Evolutionary conservation across 2,329 filamentous ascomycete species (phyloP).

Genomic region (Cladosporium sp.): DNA sequence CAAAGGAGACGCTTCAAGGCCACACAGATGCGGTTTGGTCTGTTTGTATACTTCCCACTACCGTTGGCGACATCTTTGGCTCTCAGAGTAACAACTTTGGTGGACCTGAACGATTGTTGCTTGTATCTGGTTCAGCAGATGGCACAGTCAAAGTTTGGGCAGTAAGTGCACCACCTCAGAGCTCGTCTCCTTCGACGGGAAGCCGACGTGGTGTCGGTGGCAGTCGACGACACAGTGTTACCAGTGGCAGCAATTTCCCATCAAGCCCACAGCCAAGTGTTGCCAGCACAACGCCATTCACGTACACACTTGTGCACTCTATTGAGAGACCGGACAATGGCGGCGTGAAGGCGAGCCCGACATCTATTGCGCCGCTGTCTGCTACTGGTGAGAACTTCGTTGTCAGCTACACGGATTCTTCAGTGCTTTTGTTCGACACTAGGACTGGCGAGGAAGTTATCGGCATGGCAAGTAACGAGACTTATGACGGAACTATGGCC

Average conservation of each 20-base stretch:
- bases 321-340: slow-evolving; percentile 63
- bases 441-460: slow-evolving; percentile 86
- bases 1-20: slow-evolving; percentile 88
- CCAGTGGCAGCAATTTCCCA: slow-evolving; percentile 86
- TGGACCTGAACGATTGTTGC: slow-evolving; percentile 75
- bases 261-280: slow-evolving; percentile 85
- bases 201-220: slow-evolving; percentile 66
- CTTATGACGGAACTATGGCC: slow-evolving; percentile 80
- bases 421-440: slow-evolving; percentile 88
- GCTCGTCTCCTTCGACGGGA: slow-evolving; percentile 73
- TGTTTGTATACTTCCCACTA: slow-evolving; percentile 84
- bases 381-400: slow-evolving; percentile 82
- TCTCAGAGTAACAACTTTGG: slow-evolving; percentile 63
- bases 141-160: slow-evolving; percentile 92
- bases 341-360: slow-evolving; percentile 61
- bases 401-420: slow-evolving; percentile 85
- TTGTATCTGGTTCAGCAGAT: slow-evolving; percentile 90
- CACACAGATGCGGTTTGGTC: slow-evolving; percentile 97
- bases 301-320: slow-evolving; percentile 81
- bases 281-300: slow-evolving; percentile 79
- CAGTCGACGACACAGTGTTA: slow-evolving; percentile 85
- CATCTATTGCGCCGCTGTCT: slow-evolving; percentile 87
- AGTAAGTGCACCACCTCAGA: slow-evolving; percentile 82
- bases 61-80: slow-evolving; percentile 75
- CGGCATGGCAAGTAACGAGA: slow-evolving; percentile 89